These are phyloP conservation scores for Suillus paluster DNA, from an alignment of 768 basidiomycete species.

Conservation along the genomic window DNA sequence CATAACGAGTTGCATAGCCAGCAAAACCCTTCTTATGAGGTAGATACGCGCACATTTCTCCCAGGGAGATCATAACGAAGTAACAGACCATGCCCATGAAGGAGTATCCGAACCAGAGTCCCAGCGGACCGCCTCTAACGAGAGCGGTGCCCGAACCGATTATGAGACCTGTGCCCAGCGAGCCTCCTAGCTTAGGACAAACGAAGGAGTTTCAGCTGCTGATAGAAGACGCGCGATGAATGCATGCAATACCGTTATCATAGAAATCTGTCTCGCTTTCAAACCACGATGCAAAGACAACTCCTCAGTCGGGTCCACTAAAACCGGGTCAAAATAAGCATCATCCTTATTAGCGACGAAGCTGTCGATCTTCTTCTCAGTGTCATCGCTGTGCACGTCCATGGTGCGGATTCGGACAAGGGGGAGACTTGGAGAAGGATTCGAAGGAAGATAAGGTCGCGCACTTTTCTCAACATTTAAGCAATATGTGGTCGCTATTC, in stretches of 20 bases:
- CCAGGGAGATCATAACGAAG: slow-evolving; percentile 58
- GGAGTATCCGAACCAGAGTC: slow-evolving; percentile 42
- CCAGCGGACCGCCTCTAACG: slow-evolving; percentile 57
- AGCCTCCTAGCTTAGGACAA: slow-evolving; percentile 46
- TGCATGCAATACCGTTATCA: slow-evolving; percentile 51
- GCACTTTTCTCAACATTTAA: neutral
- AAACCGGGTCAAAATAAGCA: slow-evolving; percentile 15
- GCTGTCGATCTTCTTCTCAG: neutral
- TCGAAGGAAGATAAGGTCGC: neutral
- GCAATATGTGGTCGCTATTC: neutral
- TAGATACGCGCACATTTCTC: slow-evolving; percentile 44
- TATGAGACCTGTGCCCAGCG: slow-evolving; percentile 59
- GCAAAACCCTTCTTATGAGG: slow-evolving; percentile 63
- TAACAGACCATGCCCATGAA: slow-evolving; percentile 63
- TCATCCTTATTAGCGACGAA: neutral
- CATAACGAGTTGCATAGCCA: slow-evolving; percentile 67
- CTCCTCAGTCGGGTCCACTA: slow-evolving; percentile 39
- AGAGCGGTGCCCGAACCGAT: slow-evolving; percentile 66
- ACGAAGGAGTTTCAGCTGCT: neutral
- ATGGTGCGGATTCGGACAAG: neutral
- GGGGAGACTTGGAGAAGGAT: neutral
- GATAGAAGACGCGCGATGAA: neutral
- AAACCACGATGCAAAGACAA: slow-evolving; percentile 52
- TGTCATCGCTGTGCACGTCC: neutral
- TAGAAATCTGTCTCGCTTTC: slow-evolving; percentile 56